Percentiles rank a stretch among this genome's conserved stretches.
Conservation (phyloP, 2,329 filamentous ascomycete genomes). For the Beauveria medogensis region DNA sequence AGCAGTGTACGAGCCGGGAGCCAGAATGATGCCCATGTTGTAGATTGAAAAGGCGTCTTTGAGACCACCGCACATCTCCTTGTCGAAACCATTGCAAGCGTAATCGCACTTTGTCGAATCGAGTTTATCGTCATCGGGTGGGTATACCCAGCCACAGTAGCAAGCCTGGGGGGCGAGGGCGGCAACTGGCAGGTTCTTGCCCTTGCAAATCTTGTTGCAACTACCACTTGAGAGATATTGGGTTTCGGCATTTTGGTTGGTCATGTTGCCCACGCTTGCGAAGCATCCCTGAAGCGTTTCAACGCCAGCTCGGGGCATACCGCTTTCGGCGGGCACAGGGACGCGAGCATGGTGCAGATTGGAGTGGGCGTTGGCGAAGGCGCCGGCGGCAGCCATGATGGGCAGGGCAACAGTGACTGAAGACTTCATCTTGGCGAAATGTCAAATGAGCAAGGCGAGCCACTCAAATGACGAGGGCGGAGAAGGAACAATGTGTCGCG, state of each 20-base stretch:
- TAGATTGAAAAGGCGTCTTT: slow-evolving; percentile 34
- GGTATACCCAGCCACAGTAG: slow-evolving; percentile 65
- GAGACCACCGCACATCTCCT: slow-evolving; percentile 50
- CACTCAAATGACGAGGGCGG: not conserved
- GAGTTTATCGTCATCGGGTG: slow-evolving; percentile 45
- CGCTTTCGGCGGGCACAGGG: slow-evolving; percentile 21
- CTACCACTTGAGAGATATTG: slow-evolving; percentile 28
- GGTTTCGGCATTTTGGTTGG: slow-evolving; percentile 15
- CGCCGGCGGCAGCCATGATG: slow-evolving; percentile 21
- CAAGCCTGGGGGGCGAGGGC: slow-evolving; percentile 57
- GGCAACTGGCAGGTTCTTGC: slow-evolving; percentile 46
- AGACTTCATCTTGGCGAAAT: slow-evolving; percentile 1
- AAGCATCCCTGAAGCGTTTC: slow-evolving; percentile 45
- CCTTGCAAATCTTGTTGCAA: slow-evolving; percentile 34
- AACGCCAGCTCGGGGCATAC: slow-evolving; percentile 27
- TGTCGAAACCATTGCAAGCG: slow-evolving; percentile 54
- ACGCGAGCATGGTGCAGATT: slow-evolving; percentile 6
- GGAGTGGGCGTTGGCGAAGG: slow-evolving; percentile 13
- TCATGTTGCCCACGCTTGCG: slow-evolving; percentile 33
- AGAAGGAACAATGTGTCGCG: not conserved
- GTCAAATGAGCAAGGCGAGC: not conserved
- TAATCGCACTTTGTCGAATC: slow-evolving; percentile 54
- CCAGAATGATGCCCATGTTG: slow-evolving; percentile 40
- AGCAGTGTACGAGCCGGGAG: slow-evolving; percentile 26
- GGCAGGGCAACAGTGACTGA: slow-evolving; percentile 15